Conservation (phyloP, 2,329 filamentous ascomycete species). For the Fusarium hainanense region DNA sequence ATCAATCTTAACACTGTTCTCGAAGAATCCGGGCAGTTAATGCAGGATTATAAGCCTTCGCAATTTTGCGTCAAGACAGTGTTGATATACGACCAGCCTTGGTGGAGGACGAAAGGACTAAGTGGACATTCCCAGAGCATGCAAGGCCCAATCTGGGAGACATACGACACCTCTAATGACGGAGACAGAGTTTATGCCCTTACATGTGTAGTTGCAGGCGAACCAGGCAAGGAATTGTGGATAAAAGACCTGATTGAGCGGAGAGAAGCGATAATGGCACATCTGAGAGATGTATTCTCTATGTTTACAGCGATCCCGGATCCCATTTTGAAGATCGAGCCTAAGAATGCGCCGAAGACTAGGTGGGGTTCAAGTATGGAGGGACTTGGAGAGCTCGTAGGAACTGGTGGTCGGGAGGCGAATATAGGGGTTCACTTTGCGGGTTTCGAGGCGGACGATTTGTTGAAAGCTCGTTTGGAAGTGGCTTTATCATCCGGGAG, state of each 20-base stretch:
- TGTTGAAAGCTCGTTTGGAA: background rate
- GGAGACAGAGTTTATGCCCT: background rate
- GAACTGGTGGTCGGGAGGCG: too few relatives aligned
- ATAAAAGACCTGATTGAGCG: accelerated
- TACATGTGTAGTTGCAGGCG: background rate
- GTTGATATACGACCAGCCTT: background rate
- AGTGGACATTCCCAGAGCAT: background rate
- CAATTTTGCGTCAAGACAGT: background rate
- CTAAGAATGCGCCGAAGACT: background rate
- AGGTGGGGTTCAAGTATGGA: too few relatives aligned
- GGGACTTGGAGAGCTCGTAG: background rate
- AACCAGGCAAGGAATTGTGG: background rate
- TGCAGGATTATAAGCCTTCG: background rate
- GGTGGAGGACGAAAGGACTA: background rate
- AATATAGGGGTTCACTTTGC: background rate
- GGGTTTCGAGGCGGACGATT: accelerated
- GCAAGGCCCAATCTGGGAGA: background rate
- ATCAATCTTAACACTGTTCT: too few relatives aligned
- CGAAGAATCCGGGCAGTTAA: too few relatives aligned
- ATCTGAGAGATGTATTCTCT: background rate
- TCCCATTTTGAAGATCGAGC: background rate
- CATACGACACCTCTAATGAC: background rate
- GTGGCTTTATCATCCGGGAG: background rate
- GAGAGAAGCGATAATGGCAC: background rate
- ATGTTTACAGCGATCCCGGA: background rate